Percentiles rank a stretch among this genome's conserved stretches.
These are phyloP conservation scores for Tuber melanosporum DNA, from an alignment of 495 filamentous ascomycete species.

Conservation along the genomic window DNA sequence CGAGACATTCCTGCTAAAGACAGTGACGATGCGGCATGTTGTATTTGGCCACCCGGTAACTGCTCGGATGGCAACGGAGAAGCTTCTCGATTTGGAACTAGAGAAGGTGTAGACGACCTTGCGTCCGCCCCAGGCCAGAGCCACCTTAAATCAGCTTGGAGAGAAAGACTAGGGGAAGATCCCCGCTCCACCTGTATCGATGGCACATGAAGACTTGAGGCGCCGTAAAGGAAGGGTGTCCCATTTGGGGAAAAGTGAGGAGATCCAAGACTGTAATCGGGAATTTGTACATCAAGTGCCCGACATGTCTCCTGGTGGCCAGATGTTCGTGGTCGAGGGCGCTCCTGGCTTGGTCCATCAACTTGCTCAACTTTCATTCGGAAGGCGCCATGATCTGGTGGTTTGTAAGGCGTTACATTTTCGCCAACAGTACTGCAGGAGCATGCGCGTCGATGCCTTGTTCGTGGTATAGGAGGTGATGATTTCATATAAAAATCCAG, in stretches of 20 bases:
- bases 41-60: slow-evolving; percentile 36
- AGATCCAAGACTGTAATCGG: slow-evolving; percentile 76
- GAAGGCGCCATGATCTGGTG: slow-evolving; percentile 54
- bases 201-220: slow-evolving; percentile 51
- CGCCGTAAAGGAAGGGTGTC: slow-evolving; percentile 73
- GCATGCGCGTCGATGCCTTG: slow-evolving; percentile 51
- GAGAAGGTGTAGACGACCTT: slow-evolving; percentile 36
- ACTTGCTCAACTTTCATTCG: slow-evolving; percentile 75
- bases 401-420: slow-evolving; percentile 45
- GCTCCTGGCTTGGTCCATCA: slow-evolving; percentile 59
- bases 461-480: slow-evolving; percentile 42
- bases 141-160: slow-evolving; percentile 47
- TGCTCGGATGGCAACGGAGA: slow-evolving; percentile 38
- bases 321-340: slow-evolving; percentile 56
- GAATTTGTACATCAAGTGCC: slow-evolving; percentile 71
- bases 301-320: slow-evolving; percentile 52
- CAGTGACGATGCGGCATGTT: slow-evolving; percentile 41
- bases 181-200: slow-evolving; percentile 40
- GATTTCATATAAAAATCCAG: slow-evolving; percentile 36
- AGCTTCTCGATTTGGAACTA: slow-evolving; percentile 39
- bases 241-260: slow-evolving; percentile 73
- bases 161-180: slow-evolving; percentile 49
- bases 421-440: slow-evolving; percentile 62
- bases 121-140: slow-evolving; percentile 46
- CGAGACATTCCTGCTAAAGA: slow-evolving; percentile 43